Evolutionary conservation across 2,329 filamentous ascomycete genomes (phyloP), one percentile per base, ranked within the genome.

Genomic region (Colletotrichum sp.): DNA sequence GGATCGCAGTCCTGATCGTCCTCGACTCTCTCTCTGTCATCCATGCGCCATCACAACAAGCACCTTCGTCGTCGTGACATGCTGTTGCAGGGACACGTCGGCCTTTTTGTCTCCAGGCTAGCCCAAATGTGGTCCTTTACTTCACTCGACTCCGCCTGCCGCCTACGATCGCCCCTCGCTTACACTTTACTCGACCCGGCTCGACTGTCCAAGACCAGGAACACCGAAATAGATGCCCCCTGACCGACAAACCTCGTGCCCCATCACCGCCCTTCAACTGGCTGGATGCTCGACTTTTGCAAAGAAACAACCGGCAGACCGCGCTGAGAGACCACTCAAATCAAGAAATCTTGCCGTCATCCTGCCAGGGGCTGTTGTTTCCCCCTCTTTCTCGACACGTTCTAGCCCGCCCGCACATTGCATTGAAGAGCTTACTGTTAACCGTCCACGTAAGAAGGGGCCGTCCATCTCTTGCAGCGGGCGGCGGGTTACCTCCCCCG

Each of bases 61-160:
- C 44, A 52, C 44, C 6, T 21, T 52, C 10, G 44, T 24, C 24
- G n/a, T 52, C 49, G 30, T 62, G 34, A 16, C 62, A 39, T 13
- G 39, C 21, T 21, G 8, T 68, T 10, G 39, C 73, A 73, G 70
- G 73, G 73, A 30, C 64, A 59, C 36, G 64, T 59, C 59, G 57
- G 70, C 15, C 36, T 30, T 49, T 49, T n/a, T 30, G 60, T 44
- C 65, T 39, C 24, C 21, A 21, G 13, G 21, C 66, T 63, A 55
- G 60, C 12, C 71, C 24, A 15, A n/a, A 76, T 39, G 30, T 44
- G 52, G 36, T 55, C 49, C 26, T 8, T 44, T 44, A 52, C 72
- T 39, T 49, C 34, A 32, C 71, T 75, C 75, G 71, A 71, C 75
- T 76, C 71, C 55, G 39, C 66, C 15, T 76, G 72, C 75, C 75